These are phyloP conservation scores for Candida pseudocylindracea DNA, from an alignment of 1,139 yeast species.

Conservation along the genomic window DNA sequence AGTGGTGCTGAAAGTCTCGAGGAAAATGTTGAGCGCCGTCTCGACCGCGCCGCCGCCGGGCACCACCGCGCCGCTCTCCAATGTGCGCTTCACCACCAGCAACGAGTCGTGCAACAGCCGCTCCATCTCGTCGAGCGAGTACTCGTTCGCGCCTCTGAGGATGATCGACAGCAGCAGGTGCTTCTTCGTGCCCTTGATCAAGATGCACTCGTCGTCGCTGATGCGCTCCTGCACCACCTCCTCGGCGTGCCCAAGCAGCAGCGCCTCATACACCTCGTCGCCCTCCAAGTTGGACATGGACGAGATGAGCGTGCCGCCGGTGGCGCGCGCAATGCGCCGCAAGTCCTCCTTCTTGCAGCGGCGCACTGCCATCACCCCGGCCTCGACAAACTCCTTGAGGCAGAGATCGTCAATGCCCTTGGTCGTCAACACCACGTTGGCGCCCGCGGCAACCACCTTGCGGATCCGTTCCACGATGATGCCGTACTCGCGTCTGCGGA, in stretches of 20 bases:
- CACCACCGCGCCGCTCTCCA: slow-evolving; percentile 85
- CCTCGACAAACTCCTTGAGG: slow-evolving; percentile 86
- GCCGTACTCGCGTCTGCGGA: slow-evolving; percentile 85
- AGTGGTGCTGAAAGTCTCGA: slow-evolving; percentile 94
- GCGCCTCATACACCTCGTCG: slow-evolving; percentile 83
- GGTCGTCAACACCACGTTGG: slow-evolving; percentile 89
- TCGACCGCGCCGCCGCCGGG: slow-evolving; percentile 99
- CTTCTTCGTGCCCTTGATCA: slow-evolving; percentile 83
- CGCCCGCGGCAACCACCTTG: slow-evolving; percentile 81
- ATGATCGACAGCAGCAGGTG: slow-evolving; percentile 86
- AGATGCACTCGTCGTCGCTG: slow-evolving; percentile 93
- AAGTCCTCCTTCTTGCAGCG: slow-evolving; percentile 94
- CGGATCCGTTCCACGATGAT: slow-evolving; percentile 74
- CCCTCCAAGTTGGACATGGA: slow-evolving; percentile 91
- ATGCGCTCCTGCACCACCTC: slow-evolving; percentile 82
- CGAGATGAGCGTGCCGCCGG: slow-evolving; percentile 83
- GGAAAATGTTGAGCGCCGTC: slow-evolving; percentile 79
- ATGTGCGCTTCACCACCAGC: slow-evolving; percentile 85
- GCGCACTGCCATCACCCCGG: slow-evolving; percentile 94
- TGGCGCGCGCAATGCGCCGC: slow-evolving; percentile 91
- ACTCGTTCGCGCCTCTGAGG: slow-evolving; percentile 91
- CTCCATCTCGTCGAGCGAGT: slow-evolving; percentile 95
- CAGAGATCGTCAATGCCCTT: slow-evolving; percentile 97
- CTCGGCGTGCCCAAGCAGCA: slow-evolving; percentile 76
- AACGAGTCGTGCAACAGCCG: slow-evolving; percentile 88